These are phyloP conservation scores for Penicillium sp. DNA, from an alignment of 2,329 filamentous ascomycete genomes.

Conservation along the genomic window DNA sequence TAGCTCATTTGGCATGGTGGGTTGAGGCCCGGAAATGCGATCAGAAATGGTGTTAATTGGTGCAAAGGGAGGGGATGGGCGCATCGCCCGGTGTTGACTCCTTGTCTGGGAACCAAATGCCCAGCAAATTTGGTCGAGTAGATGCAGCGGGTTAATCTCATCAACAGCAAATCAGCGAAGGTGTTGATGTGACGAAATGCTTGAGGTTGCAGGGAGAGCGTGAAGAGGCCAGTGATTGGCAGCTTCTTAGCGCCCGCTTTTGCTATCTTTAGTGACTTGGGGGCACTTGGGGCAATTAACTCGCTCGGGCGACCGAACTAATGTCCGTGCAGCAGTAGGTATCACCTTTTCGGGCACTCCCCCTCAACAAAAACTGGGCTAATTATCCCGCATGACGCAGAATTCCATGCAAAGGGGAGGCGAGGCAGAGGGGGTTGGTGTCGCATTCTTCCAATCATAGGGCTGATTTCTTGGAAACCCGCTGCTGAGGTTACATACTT, in stretches of 20 bases:
- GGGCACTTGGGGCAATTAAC: not conserved
- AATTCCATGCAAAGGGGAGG: not conserved
- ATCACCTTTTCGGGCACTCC: slow-evolving; percentile 10
- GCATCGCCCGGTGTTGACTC: slow-evolving; percentile 23
- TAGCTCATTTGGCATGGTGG: slow-evolving; percentile 17
- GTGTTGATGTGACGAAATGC: slow-evolving; percentile 28
- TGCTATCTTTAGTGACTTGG: slow-evolving; percentile 35
- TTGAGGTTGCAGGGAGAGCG: slow-evolving; percentile 11
- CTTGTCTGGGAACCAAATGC: slow-evolving; percentile 11
- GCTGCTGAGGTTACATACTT: slow-evolving; percentile 1
- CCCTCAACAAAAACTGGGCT: not conserved
- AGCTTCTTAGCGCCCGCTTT: slow-evolving; percentile 30
- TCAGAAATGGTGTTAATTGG: slow-evolving; percentile 20
- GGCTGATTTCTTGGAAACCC: slow-evolving; percentile 1
- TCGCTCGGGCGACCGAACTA: slow-evolving; percentile 9
- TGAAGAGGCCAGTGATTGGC: slow-evolving; percentile 28
- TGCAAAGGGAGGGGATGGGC: slow-evolving; percentile 15
- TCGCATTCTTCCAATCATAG: not conserved
- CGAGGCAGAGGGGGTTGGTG: not conserved
- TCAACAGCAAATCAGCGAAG: slow-evolving; percentile 16
- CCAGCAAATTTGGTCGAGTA: slow-evolving; percentile 23
- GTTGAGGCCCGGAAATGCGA: not conserved
- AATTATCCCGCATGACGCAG: slow-evolving; percentile 12
- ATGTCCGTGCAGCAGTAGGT: slow-evolving; percentile 18
- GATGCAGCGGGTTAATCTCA: slow-evolving; percentile 5